These are phyloP conservation scores for Trichoderma endophyticum DNA, from an alignment of 2,329 filamentous ascomycete species.

Conservation along the genomic window DNA sequence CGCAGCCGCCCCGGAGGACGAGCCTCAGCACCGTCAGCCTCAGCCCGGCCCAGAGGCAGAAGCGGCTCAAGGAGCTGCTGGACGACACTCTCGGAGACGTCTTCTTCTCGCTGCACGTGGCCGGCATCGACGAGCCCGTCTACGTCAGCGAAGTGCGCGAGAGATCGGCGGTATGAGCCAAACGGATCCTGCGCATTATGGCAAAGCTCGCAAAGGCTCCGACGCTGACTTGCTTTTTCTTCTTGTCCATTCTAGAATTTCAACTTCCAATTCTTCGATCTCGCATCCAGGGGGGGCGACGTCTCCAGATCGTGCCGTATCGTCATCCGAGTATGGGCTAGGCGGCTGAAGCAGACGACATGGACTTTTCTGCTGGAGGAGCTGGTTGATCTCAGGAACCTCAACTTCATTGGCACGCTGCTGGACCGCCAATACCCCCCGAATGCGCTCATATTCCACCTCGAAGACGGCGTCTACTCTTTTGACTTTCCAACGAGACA, in stretches of 20 bases:
- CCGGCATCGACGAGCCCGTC: constrained; percentile 65
- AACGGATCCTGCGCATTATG: not conserved
- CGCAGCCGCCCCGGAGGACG: constrained; percentile 39
- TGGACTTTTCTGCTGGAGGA: constrained; percentile 69
- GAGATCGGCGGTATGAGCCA: constrained; percentile 60
- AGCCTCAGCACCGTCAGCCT: constrained; percentile 49
- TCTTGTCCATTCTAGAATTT: constrained; percentile 60
- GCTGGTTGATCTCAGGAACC: constrained; percentile 63
- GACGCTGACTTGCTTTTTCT: not conserved
- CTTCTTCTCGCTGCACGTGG: constrained; percentile 81
- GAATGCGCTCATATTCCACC: constrained; percentile 82
- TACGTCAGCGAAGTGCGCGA: constrained; percentile 83
- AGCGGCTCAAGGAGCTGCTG: constrained; percentile 70
- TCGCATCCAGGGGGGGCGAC: constrained; percentile 58
- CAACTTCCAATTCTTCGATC: constrained; percentile 80
- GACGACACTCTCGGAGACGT: constrained; percentile 74
- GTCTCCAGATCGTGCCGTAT: constrained; percentile 65
- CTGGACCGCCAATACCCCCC: constrained; percentile 68
- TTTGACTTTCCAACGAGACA: constrained; percentile 60
- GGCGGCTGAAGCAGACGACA: constrained; percentile 46
- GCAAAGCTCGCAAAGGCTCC: not conserved
- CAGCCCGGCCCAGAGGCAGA: constrained; percentile 58
- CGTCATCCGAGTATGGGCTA: constrained; percentile 72
- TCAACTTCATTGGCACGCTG: constrained; percentile 77
- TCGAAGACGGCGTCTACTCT: constrained; percentile 83